Base-by-base conservation (phyloP, 2,329 filamentous ascomycete species). In the Colletotrichum tropicale region DNA sequence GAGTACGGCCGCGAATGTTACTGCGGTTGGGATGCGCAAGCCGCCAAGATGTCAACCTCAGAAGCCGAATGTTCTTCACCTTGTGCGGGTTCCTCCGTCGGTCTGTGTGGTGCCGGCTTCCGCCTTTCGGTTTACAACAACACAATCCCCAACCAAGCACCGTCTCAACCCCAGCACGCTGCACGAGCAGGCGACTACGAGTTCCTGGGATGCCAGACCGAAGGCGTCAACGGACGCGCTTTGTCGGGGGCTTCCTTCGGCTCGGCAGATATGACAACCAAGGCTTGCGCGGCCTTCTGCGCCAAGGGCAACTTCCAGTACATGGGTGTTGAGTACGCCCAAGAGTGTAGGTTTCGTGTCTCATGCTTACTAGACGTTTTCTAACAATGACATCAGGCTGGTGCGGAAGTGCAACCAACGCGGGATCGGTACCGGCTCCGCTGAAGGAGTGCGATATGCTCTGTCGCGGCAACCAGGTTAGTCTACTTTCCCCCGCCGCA, bases 301-400 rank as follows among this genome's bases (percentile, higher is more conserved):
- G 77, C 56, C 6, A 43, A 76, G 4, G 77, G 66, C n/a, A 77
- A 76, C 52, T 78, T 69, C 70, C 66, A 71, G 13, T 78, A 76
- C 55, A 79, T 80, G 70, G 81, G 80, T 56, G 36, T 82, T 6
- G 81, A 82, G 65, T 82, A 82, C 38, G 78, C 70, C 7, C 73
- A 80, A n/a, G 81, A 82, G 68, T 82, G 81, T 75, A 28, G 56
- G 67, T 66, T 24, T 16, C 13, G 38, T n/a, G 21, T 36, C 8
- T 24, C 38, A 8, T 60, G 81, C 79, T 85, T 21, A 13, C 8
- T 58, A 6, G 10, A 10, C 16, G 8, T 12, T 16, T 32, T 43
- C 70, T 73, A 4, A 48, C 34, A 38, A 15, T n/a, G 30, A 15
- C 5, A 10, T 8, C 21, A 75, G 75, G 71, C 75, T 80, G 76